Conservation (phyloP, 768 basidiomycete species). For the Exsudoporus frostii region DNA sequence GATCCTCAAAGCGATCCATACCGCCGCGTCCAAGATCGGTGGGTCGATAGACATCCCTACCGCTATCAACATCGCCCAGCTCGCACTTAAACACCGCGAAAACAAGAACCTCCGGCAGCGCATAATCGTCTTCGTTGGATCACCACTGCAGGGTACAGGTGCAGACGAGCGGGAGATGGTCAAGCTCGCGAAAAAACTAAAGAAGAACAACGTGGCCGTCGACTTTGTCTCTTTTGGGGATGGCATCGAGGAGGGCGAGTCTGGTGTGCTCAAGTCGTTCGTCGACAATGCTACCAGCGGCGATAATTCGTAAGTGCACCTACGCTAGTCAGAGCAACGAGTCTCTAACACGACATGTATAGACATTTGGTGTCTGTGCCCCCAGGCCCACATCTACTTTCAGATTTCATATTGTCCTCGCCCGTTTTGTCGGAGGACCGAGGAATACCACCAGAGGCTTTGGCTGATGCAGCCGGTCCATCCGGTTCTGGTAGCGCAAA, state of each 20-base stretch:
- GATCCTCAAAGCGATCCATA: slow-evolving; percentile 76
- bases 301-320: slow-evolving; percentile 76
- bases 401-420: slow-evolving; percentile 78
- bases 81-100: slow-evolving; percentile 95
- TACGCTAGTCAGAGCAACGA: not conserved
- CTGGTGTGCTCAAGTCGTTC: slow-evolving; percentile 72
- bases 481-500: slow-evolving; percentile 47
- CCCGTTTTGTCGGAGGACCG: slow-evolving; percentile 81
- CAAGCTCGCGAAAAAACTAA: slow-evolving; percentile 92
- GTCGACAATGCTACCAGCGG: slow-evolving; percentile 76
- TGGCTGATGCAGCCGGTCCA: slow-evolving; percentile 48
- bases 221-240: slow-evolving; percentile 92
- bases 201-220: slow-evolving; percentile 98
- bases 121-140: slow-evolving; percentile 91
- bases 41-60: slow-evolving; percentile 86
- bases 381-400: slow-evolving; percentile 75
- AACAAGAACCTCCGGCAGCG: slow-evolving; percentile 98
- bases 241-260: slow-evolving; percentile 69
- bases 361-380: slow-evolving; percentile 83
- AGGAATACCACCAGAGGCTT: slow-evolving; percentile 62
- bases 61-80: slow-evolving; percentile 88
- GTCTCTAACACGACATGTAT: slow-evolving; percentile 2
- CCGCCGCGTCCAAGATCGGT: slow-evolving; percentile 65
- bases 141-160: slow-evolving; percentile 69
- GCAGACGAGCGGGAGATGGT: slow-evolving; percentile 79